Evolutionary conservation across 2,329 filamentous ascomycete genomes (phyloP).

Genomic region (Emmonsiellopsis sp.): DNA sequence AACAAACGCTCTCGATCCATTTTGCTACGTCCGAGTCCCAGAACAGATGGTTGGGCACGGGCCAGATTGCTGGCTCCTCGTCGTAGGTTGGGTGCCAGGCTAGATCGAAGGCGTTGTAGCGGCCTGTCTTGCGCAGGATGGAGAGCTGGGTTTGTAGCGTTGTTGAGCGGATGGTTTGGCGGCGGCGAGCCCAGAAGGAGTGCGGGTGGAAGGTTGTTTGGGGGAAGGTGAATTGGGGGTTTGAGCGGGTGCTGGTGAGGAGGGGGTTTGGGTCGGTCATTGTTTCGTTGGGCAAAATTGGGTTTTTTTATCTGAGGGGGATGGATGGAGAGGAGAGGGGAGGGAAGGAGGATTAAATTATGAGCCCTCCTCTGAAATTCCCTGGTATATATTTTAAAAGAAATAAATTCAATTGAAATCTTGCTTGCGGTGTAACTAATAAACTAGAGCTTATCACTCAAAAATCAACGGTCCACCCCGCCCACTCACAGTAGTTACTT

Average conservation of each 20-base stretch:
- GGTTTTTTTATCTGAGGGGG: too few relatives aligned
- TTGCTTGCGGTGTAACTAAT: too few relatives aligned
- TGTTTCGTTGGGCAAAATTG: too few relatives aligned
- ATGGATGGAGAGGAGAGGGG: too few relatives aligned
- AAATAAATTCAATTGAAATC: too few relatives aligned
- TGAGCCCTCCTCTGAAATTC: too few relatives aligned
- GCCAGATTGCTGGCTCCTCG: slow-evolving; percentile 43
- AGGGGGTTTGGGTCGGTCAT: too few relatives aligned
- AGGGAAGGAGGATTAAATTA: too few relatives aligned
- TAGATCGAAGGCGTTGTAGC: slow-evolving; percentile 50
- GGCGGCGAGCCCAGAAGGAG: slow-evolving; percentile 28
- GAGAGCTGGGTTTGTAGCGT: slow-evolving; percentile 45
- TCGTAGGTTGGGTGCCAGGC: slow-evolving; percentile 47
- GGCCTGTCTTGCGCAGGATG: slow-evolving; percentile 45
- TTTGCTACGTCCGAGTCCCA: slow-evolving; percentile 52
- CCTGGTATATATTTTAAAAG: too few relatives aligned
- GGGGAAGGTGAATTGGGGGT: slow-evolving; percentile 35
- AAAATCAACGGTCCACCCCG: too few relatives aligned
- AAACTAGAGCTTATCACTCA: too few relatives aligned
- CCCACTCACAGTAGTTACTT: too few relatives aligned
- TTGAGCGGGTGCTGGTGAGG: not conserved
- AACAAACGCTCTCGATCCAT: slow-evolving; percentile 52
- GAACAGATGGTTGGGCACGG: slow-evolving; percentile 49
- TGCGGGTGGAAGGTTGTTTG: slow-evolving; percentile 22
- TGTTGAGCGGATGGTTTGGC: slow-evolving; percentile 32